Percentiles rank a stretch among this genome's conserved stretches.
Evolutionary conservation across 208 protist species (phyloP).

Genomic region (Acanthamoeba healyi): DNA sequence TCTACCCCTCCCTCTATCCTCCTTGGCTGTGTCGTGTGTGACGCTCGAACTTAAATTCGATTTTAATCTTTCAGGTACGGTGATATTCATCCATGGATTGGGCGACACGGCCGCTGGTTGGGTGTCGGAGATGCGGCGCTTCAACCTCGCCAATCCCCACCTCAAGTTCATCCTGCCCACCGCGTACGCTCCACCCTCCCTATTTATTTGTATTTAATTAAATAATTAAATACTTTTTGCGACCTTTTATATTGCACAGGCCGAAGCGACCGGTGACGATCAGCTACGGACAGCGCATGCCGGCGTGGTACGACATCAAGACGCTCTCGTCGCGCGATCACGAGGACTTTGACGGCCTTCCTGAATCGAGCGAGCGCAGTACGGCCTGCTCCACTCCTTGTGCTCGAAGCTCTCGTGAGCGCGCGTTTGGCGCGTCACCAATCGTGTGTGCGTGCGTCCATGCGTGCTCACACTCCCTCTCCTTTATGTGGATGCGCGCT

Average conservation of each 20-base stretch:
- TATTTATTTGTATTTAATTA: neutral
- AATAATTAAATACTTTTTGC: neutral
- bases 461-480: too few relatives aligned
- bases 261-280: conserved; percentile 92
- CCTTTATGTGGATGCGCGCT: neutral
- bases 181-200: conserved; percentile 79
- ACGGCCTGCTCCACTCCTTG: neutral
- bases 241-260: neutral
- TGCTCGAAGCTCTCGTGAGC: neutral
- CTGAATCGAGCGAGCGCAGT: conserved; percentile 63
- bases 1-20: too few relatives aligned
- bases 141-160: conserved; percentile 87
- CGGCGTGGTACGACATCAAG: conserved; percentile 95
- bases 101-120: conserved; percentile 94
- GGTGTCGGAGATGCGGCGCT: conserved; percentile 70
- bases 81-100: conserved; percentile 94
- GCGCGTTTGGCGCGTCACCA: neutral
- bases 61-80: conserved; percentile 73
- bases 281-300: conserved; percentile 93
- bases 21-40: too few relatives aligned
- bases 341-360: conserved; percentile 74
- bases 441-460: too few relatives aligned
- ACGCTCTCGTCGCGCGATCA: conserved; percentile 78
- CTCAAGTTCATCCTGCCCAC: conserved; percentile 95
- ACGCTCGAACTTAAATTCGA: neutral